Evolutionary conservation across 306 rosid species (phyloP), one percentile per base, ranked within the genome.

Genomic region (Lagenaria siceraria): DNA sequence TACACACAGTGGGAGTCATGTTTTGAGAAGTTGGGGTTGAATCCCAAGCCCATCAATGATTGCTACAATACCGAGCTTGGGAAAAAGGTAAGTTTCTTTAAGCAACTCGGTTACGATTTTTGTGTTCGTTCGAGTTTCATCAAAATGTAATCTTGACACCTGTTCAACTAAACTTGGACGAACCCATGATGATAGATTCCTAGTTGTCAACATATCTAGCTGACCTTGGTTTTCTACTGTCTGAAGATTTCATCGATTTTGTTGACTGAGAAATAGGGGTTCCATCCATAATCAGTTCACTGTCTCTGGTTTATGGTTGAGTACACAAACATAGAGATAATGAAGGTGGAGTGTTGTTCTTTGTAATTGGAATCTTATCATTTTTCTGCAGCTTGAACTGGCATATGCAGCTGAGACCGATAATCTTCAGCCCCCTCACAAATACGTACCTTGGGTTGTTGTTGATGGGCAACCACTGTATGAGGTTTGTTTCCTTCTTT

Each of bases 371-470:
- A 22, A 4, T 71, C 27, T 64, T 59, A 10, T 74, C 42, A 48
- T 86, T 51, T 81, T 46, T 54, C 7, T 87, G 88, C 91, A 95
- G 98, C 88, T 95, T 81, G 93, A 92, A 51, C 90, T 90, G 58
- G 76, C 79, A 63, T 90, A 88, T 79, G 97, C 87, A 54, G 90
- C 87, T 70, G 89, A 90, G 82, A 95, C 97, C n/a, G 63, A 79
- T 63, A 82, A 79, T 54, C 91, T 95, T 60, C 83, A 86, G 76
- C 99, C 99, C 66, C 97, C 97, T 51, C 99, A 95, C 76, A 17
- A 53, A 78, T 90, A 87, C 59, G 97, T 92, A 43, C 99, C 99
- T 6, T 92, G 97, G 97, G 99, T 92, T 71, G 93, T 92, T 81
- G 96, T 95, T 19, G 83, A 92, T 84, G 99, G 97, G 66, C 54